Evolutionary conservation across 2,329 filamentous ascomycete genomes (phyloP), one percentile per base, ranked within the genome.

Genomic region (Stemphylium lycopersici): DNA sequence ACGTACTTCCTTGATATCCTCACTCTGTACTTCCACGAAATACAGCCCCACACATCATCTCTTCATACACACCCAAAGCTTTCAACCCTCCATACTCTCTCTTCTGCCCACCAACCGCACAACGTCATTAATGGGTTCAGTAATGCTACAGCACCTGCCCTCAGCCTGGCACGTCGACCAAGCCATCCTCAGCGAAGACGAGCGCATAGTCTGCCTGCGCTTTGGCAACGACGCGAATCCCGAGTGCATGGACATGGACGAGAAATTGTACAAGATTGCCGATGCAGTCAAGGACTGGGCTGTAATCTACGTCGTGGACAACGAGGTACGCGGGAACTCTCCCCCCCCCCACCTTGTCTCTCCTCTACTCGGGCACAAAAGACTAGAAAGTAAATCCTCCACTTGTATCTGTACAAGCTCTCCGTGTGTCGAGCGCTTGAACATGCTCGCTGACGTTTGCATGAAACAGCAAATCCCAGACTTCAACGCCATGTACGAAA

Each of bases 151-250:
- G 39, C 92, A 97, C 77, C 84, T 98, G 39, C 84, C 85, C 63
- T 91, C 90, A 24, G 93, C 90, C 76, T 98, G 93, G 93, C 93
- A 98, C 77, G 93, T 98, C 71, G 93, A 97, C 81, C 92, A 97
- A 79, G 91, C 92, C 66, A 96, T 96, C 71, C 48, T 64, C 45
- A 49, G 43, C 40, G 93, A 97, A 78, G 90, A 95, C 69, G 90
- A 96, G 68, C 88, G 91, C 52, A 85, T 96, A 2, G 90, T 96
- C 10, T 87, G 96, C 47, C 93, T 96, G 72, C 88, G 93, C 65
- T 96, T 96, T 78, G 91, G 92, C 52, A 86, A 89, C 67, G 91
- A 96, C 75, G 86, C 85, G 73, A 88, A 93, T 64, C 83, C 85
- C 6, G 90, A 92, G 75, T 88, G 83, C 55, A 65, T 65, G 57